phyloP scores from a whole-genome alignment of 1,139 yeast species.

The Dujonia santamariae region DNA sequence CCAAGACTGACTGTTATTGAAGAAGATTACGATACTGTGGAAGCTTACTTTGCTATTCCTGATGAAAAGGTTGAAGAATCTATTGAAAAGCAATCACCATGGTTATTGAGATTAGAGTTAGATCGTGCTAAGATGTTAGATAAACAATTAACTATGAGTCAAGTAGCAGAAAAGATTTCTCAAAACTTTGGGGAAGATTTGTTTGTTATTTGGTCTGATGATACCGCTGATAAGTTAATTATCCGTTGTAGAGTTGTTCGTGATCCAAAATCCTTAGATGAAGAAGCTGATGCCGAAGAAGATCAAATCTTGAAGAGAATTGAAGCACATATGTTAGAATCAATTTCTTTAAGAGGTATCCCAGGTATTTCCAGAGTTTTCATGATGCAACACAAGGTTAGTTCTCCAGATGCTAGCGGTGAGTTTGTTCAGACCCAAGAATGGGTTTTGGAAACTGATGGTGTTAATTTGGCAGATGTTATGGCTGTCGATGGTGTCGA shows the following conservation, averaged over 20 bases:
- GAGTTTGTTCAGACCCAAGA: slow-evolving; percentile 87
- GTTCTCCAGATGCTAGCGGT: slow-evolving; percentile 76
- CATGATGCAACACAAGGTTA: slow-evolving; percentile 90
- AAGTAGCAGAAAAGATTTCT: slow-evolving; percentile 94
- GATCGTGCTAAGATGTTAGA: slow-evolving; percentile 99
- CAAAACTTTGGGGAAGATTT: slow-evolving; percentile 92
- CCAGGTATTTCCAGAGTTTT: slow-evolving; percentile 90
- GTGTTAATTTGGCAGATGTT: slow-evolving; percentile 93
- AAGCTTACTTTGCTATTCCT: slow-evolving; percentile 94
- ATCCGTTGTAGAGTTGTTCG: slow-evolving; percentile 98
- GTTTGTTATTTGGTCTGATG: slow-evolving; percentile 99
- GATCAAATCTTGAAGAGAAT: slow-evolving; percentile 94
- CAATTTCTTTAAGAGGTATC: slow-evolving; percentile 93
- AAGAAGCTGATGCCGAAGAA: slow-evolving; percentile 93
- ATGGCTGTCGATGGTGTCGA: slow-evolving; percentile 96
- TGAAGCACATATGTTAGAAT: slow-evolving; percentile 94
- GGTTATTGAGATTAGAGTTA: slow-evolving; percentile 93
- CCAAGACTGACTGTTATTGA: slow-evolving; percentile 94
- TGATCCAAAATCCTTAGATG: slow-evolving; percentile 91
- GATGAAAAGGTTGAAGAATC: slow-evolving; percentile 96
- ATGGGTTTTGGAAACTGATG: slow-evolving; percentile 99
- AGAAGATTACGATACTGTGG: slow-evolving; percentile 96
- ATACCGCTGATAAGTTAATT: slow-evolving; percentile 93
- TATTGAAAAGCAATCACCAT: slow-evolving; percentile 92
- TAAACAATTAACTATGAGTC: slow-evolving; percentile 96